Percentiles rank a stretch among this genome's conserved stretches.
These are phyloP conservation scores for Dalbergia cochinchinensis DNA, from an alignment of 306 rosid species.

Conservation along the genomic window DNA sequence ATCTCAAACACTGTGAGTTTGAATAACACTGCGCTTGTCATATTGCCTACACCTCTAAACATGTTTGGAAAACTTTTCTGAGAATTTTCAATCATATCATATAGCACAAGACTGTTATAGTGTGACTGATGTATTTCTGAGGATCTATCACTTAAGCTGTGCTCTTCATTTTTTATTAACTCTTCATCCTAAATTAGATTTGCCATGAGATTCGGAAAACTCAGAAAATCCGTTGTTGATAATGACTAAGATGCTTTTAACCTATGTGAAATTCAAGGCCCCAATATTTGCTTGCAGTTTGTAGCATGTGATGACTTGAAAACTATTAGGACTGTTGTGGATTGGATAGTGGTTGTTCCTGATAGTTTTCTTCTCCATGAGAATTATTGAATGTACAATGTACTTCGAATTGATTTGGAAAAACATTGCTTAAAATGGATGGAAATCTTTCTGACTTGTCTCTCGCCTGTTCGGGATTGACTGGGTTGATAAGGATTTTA, in stretches of 20 bases:
- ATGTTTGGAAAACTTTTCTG: no score
- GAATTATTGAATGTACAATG: no score
- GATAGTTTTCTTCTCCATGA: neutral
- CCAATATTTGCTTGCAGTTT: neutral
- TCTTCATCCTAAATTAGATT: neutral
- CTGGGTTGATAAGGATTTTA: no score
- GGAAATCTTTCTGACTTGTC: neutral
- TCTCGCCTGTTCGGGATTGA: no score
- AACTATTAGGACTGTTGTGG: neutral
- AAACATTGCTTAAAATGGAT: neutral
- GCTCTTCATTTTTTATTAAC: neutral
- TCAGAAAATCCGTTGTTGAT: neutral
- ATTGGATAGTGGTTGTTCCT: neutral
- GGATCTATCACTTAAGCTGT: no score
- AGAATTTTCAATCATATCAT: no score
- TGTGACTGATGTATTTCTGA: no score
- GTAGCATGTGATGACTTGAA: neutral
- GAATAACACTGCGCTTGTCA: no score
- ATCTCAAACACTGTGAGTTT: no score
- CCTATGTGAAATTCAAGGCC: neutral
- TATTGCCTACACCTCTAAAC: no score
- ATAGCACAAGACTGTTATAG: no score
- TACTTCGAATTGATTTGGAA: neutral
- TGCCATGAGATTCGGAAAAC: neutral
- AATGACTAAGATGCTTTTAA: neutral